Conservation (phyloP, 345 rosid genomes). For the Populus pruinosa region DNA sequence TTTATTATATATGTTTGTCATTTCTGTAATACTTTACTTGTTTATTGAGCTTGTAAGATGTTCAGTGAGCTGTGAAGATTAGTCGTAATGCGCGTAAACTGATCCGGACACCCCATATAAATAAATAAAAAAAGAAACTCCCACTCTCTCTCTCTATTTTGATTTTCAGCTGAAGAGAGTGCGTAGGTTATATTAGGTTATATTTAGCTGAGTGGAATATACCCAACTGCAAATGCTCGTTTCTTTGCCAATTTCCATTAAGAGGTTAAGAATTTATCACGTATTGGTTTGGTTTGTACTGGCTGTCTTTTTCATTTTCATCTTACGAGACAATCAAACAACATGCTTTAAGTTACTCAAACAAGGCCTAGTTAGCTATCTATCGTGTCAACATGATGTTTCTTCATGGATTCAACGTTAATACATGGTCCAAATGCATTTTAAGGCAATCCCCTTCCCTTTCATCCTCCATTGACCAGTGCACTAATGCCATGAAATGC, state of each 20-base stretch:
- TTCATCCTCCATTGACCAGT: constrained; percentile 15
- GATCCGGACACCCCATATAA: too few relatives aligned
- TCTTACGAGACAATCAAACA: not conserved
- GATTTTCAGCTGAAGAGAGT: not conserved
- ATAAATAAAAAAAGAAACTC: too few relatives aligned
- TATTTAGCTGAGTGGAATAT: too few relatives aligned
- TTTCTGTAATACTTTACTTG: too few relatives aligned
- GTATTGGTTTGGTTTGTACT: not conserved
- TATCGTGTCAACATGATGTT: constrained; percentile 21
- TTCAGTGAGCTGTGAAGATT: too few relatives aligned
- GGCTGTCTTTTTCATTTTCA: not conserved
- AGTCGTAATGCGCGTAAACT: too few relatives aligned
- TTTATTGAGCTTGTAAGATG: too few relatives aligned
- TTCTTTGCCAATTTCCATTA: not conserved
- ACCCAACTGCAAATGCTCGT: too few relatives aligned
- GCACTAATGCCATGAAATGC: constrained; percentile 36
- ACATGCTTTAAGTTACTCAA: constrained; percentile 19
- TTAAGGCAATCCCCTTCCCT: constrained; percentile 34
- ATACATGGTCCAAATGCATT: constrained; percentile 46
- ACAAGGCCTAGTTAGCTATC: constrained; percentile 5
- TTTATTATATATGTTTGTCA: too few relatives aligned
- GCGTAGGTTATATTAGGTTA: too few relatives aligned
- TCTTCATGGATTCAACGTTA: constrained; percentile 27
- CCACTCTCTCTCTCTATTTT: constrained; percentile 1
- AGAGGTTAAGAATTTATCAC: not conserved